Percentiles rank a stretch among this genome's conserved stretches.
Conservation (phyloP, 352 stramenopile genomes). For the Phytophthora citrophthora region DNA sequence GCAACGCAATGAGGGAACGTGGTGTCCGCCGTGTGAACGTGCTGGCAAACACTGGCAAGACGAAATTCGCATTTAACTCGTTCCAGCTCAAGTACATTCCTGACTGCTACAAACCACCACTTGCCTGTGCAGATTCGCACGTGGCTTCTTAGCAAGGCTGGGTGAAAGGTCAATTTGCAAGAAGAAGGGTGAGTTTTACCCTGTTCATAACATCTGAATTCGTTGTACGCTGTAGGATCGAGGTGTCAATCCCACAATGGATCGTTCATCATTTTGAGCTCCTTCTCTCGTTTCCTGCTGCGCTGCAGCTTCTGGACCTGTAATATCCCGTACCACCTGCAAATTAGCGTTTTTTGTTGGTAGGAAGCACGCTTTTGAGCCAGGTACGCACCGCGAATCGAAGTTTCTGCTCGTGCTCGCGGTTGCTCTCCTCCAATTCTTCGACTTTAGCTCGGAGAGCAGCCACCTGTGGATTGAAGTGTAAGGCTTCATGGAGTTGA, state of each 20-base stretch:
- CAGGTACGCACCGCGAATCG: conserved; percentile 52
- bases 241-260: conserved; percentile 66
- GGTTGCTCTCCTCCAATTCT: conserved; percentile 46
- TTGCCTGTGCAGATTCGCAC: conserved; percentile 79
- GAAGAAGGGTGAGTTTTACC: conserved; percentile 11
- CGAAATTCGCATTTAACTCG: conserved; percentile 97
- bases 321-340: neutral
- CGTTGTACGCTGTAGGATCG: conserved; percentile 33
- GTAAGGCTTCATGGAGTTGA: conserved; percentile 50
- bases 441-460: conserved; percentile 49
- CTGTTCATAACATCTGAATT: conserved; percentile 21
- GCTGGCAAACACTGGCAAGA: conserved; percentile 87
- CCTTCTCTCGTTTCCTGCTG: conserved; percentile 71
- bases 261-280: conserved; percentile 70
- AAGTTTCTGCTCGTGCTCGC: conserved; percentile 66
- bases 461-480: conserved; percentile 58
- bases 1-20: conserved; percentile 86
- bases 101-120: conserved; percentile 90
- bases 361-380: conserved; percentile 1
- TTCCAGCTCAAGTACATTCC: conserved; percentile 98
- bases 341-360: neutral
- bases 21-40: conserved; percentile 87
- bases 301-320: conserved; percentile 79
- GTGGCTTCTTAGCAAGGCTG: conserved; percentile 62
- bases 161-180: conserved; percentile 8